Conservation (phyloP, 257 asterid genomes). For the Jasminum sambac region DNA sequence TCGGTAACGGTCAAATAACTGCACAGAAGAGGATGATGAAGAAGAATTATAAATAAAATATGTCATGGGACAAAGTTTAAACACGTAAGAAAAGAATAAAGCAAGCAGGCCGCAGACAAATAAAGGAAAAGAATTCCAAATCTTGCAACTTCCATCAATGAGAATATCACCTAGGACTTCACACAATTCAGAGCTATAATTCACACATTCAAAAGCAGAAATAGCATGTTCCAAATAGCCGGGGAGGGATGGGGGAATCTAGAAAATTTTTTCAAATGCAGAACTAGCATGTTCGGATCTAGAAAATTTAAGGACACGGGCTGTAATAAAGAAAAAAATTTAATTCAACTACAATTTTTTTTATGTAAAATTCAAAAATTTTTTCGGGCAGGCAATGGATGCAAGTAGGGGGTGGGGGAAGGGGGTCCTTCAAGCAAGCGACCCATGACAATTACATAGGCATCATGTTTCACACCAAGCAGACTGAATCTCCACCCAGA, state of each 20-base stretch:
- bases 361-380: too few relatives aligned
- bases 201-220: not conserved
- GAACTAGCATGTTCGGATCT: too few relatives aligned
- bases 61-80: conserved; percentile 5
- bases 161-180: not conserved
- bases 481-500: not conserved
- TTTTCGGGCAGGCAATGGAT: too few relatives aligned
- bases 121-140: not conserved
- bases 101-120: not conserved
- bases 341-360: too few relatives aligned
- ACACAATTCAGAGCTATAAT: not conserved
- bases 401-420: too few relatives aligned
- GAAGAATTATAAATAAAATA: conserved; percentile 19
- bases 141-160: not conserved
- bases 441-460: not conserved
- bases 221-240: not conserved
- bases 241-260: too few relatives aligned
- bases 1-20: conserved; percentile 77
- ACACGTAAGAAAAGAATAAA: not conserved
- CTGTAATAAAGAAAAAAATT: too few relatives aligned
- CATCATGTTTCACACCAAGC: not conserved
- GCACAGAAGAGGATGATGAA: conserved; percentile 31
- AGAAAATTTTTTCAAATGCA: too few relatives aligned
- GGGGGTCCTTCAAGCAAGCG: not conserved
- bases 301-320: too few relatives aligned